Conservation (phyloP, 2,329 filamentous ascomycete species). For the Aspergillus calidoustus region DNA sequence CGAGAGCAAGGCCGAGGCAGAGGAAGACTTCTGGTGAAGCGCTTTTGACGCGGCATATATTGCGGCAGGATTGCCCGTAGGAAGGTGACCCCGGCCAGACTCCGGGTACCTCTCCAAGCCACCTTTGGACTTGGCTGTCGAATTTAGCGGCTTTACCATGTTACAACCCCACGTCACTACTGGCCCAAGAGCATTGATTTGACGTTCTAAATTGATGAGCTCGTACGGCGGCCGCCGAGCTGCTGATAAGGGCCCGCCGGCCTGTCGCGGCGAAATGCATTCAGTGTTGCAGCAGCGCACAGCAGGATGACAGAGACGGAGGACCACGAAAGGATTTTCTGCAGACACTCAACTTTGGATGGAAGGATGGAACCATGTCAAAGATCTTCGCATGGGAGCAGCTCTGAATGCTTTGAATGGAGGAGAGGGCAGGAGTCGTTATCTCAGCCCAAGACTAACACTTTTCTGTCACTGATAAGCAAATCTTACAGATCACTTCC, state of each 20-base stretch:
- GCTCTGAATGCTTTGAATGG: conserved; percentile 1
- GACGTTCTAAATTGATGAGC: not conserved
- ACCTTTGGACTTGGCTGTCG: conserved; percentile 8
- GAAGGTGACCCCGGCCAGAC: not conserved
- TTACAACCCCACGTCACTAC: not conserved
- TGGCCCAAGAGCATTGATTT: not conserved
- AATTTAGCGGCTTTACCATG: not conserved
- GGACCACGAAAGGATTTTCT: not conserved
- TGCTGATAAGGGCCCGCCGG: conserved; percentile 4
- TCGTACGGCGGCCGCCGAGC: not conserved
- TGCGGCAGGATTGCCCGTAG: not conserved
- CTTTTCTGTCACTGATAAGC: not conserved
- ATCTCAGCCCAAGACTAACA: too few species aligned
- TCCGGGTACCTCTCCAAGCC: conserved; percentile 5
- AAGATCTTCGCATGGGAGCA: not conserved
- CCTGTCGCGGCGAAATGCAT: not conserved
- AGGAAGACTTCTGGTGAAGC: conserved; percentile 4
- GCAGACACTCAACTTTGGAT: not conserved
- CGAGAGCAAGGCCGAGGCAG: not conserved
- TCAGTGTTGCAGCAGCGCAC: not conserved
- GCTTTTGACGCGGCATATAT: conserved; percentile 16
- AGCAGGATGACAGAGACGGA: not conserved
- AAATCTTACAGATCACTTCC: not conserved
- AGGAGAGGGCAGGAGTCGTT: not conserved
- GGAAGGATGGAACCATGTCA: not conserved